Evolutionary conservation across 2,329 filamentous ascomycete genomes (phyloP).

Genomic region (Colletotrichum chrysophilum): DNA sequence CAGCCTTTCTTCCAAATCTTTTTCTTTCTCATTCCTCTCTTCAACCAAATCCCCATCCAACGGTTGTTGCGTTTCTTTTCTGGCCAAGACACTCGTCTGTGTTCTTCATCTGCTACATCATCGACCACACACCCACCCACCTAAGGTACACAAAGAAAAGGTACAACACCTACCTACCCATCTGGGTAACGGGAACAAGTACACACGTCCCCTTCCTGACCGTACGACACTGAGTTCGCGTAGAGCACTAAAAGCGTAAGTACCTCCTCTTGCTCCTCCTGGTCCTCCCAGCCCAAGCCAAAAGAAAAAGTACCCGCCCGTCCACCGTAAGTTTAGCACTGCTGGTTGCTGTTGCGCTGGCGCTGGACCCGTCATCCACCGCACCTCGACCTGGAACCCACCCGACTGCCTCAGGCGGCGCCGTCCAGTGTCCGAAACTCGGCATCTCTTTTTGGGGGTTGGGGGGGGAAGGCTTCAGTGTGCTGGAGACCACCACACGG

Average conservation of each 20-base stretch:
- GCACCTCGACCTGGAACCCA: neutral
- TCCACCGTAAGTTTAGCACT: neutral
- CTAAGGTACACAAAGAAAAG: neutral
- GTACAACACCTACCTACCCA: neutral
- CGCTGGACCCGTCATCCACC: neutral
- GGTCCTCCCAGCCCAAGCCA: neutral
- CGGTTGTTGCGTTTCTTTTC: neutral
- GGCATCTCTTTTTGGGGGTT: neutral
- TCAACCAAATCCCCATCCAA: neutral
- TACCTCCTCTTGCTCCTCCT: neutral
- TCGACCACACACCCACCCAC: neutral
- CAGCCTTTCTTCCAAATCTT: neutral
- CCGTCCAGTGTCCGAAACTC: slow-evolving; percentile 16
- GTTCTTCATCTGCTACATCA: neutral
- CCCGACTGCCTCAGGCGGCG: neutral
- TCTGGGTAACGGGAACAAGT: neutral
- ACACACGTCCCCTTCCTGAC: neutral
- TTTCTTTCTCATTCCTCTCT: neutral
- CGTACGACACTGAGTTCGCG: neutral
- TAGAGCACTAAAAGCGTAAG: neutral
- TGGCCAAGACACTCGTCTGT: neutral
- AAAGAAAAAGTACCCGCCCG: neutral
- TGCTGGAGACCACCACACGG: neutral
- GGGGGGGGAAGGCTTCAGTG: neutral
- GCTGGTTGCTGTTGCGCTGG: neutral